Evolutionary conservation across 768 basidiomycete genomes (phyloP).

Genomic region (Tylopilus intermedius): DNA sequence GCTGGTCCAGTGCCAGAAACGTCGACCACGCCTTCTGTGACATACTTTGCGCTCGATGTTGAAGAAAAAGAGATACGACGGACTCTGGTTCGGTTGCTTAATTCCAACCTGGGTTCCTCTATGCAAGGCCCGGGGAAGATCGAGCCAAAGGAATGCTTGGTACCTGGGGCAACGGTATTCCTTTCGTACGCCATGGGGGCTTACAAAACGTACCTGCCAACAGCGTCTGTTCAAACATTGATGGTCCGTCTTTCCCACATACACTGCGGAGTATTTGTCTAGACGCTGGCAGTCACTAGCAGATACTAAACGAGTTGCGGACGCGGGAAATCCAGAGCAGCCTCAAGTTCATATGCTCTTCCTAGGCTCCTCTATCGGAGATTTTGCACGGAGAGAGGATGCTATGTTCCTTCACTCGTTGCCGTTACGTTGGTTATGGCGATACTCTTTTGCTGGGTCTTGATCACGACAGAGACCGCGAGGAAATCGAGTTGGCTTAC

Average conservation of each 20-base stretch:
- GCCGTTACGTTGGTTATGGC: conserved; percentile 64
- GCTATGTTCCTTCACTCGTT: conserved; percentile 70
- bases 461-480: conserved; percentile 71
- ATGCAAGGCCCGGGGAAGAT: conserved; percentile 75
- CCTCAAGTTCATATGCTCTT: conserved; percentile 80
- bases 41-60: conserved; percentile 92
- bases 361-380: conserved; percentile 91
- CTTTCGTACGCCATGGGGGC: conserved; percentile 56
- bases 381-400: conserved; percentile 71
- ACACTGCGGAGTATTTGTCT: conserved; percentile 5
- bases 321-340: conserved; percentile 34
- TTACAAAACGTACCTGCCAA: conserved; percentile 10
- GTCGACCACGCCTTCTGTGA: conserved; percentile 52
- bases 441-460: conserved; percentile 90
- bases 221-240: background rate
- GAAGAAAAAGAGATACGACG: conserved; percentile 76
- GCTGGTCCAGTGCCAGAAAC: conserved; percentile 45
- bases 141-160: conserved; percentile 77
- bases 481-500: conserved; percentile 79
- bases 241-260: too few relatives aligned
- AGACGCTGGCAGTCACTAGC: conserved; percentile 31
- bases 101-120: conserved; percentile 55
- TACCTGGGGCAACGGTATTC: conserved; percentile 85
- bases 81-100: conserved; percentile 62
- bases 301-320: conserved; percentile 18